A percentile compares a stretch with the other conserved stretches of the same genome.
These are phyloP conservation scores for Astraeus odoratus DNA, from an alignment of 768 basidiomycete genomes.

Conservation along the genomic window DNA sequence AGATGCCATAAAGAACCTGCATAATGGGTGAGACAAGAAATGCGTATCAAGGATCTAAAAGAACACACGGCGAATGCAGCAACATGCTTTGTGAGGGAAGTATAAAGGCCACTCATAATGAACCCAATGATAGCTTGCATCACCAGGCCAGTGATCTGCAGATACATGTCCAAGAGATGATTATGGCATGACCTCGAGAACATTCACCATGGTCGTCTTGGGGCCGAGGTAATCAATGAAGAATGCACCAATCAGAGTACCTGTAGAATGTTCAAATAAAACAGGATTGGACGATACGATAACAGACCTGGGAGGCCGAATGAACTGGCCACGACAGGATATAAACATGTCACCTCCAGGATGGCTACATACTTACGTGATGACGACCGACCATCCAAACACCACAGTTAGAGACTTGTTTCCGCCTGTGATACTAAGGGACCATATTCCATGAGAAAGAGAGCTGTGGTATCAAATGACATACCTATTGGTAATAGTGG, in stretches of 20 bases:
- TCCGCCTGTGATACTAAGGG: constrained; percentile 50
- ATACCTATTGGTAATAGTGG: constrained; percentile 64
- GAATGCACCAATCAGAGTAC: constrained; percentile 68
- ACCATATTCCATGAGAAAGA: not conserved
- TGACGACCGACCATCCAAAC: constrained; percentile 81
- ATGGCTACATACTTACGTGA: constrained; percentile 48
- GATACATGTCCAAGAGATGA: not conserved
- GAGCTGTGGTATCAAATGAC: not conserved
- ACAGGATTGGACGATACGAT: not conserved
- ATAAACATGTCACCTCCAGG: constrained; percentile 29
- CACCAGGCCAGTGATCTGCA: constrained; percentile 59
- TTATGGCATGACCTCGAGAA: not conserved
- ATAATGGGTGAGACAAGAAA: constrained; percentile 1
- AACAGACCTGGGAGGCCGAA: constrained; percentile 57
- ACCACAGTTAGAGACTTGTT: constrained; percentile 46
- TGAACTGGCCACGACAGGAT: constrained; percentile 34
- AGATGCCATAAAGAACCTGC: constrained; percentile 83
- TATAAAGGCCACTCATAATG: constrained; percentile 85
- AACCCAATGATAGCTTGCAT: constrained; percentile 74
- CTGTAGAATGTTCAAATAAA: constrained; percentile 18
- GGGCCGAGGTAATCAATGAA: constrained; percentile 71
- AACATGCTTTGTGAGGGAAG: constrained; percentile 50
- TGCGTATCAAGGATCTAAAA: not conserved
- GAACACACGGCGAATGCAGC: constrained; percentile 65
- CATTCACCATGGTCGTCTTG: constrained; percentile 65